A percentile compares a stretch with the other conserved stretches of the same genome.
Conservation (phyloP, 495 filamentous ascomycete genomes). For the Extremus antarcticus region DNA sequence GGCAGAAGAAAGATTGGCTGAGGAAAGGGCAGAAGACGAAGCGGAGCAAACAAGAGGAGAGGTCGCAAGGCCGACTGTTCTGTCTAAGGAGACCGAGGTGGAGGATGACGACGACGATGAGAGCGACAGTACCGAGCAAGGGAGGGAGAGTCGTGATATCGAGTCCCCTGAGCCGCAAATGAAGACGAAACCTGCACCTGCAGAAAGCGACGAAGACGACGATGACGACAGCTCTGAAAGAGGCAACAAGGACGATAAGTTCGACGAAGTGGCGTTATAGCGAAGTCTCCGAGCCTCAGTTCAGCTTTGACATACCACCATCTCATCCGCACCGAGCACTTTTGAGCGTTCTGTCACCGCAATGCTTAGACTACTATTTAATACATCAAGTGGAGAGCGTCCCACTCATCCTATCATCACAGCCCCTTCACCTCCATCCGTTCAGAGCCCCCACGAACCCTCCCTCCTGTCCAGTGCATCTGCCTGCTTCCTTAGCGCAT, state of each 20-base stretch:
- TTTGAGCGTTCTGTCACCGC: too few species aligned
- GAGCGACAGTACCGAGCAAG: constrained; percentile 13
- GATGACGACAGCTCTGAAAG: constrained; percentile 22
- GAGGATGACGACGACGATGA: constrained; percentile 25
- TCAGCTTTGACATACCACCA: too few species aligned
- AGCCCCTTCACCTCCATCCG: too few species aligned
- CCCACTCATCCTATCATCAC: too few species aligned
- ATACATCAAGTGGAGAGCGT: too few species aligned
- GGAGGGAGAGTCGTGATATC: not conserved
- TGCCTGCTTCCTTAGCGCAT: constrained; percentile 48
- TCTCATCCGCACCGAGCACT: too few species aligned
- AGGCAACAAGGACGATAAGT: constrained; percentile 16
- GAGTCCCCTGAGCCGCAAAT: not conserved
- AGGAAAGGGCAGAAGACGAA: constrained; percentile 16
- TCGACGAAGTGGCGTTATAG: constrained; percentile 18
- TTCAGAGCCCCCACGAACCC: too few species aligned
- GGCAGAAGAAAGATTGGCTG: not conserved
- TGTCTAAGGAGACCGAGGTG: constrained; percentile 17
- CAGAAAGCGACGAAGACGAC: constrained; percentile 26
- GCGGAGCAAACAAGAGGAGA: constrained; percentile 15
- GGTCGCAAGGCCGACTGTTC: constrained; percentile 8
- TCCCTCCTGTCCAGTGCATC: constrained; percentile 37
- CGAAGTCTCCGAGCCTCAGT: not conserved
- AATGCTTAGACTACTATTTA: too few species aligned
- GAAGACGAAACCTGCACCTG: constrained; percentile 6